Evolutionary conservation across 208 protist species (phyloP).

Genomic region (Crithidia expoeki): DNA sequence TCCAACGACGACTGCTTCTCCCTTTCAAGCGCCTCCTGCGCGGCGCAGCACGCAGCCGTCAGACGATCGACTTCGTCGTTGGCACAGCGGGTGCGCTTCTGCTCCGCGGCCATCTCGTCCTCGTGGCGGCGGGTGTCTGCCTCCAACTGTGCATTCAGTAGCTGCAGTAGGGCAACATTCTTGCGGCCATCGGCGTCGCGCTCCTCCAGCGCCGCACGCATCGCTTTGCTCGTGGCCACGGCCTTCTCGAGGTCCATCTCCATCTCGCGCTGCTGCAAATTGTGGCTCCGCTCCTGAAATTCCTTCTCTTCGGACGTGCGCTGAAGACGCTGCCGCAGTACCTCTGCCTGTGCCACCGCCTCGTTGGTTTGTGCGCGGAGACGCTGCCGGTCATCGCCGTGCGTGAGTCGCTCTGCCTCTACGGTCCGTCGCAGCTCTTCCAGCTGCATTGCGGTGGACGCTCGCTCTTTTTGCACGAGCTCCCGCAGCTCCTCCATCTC

Average conservation of each 20-base stretch:
- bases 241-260: slow-evolving; percentile 82
- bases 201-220: slow-evolving; percentile 75
- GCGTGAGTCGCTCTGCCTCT: slow-evolving; percentile 31
- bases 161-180: slow-evolving; percentile 85
- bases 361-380: slow-evolving; percentile 42
- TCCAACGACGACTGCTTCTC: slow-evolving; percentile 45
- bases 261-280: slow-evolving; percentile 46
- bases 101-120: slow-evolving; percentile 55
- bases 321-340: slow-evolving; percentile 52
- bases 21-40: slow-evolving; percentile 56
- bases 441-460: slow-evolving; percentile 38
- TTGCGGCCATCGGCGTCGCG: slow-evolving; percentile 81
- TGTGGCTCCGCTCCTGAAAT: slow-evolving; percentile 44
- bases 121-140: slow-evolving; percentile 75
- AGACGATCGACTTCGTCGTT: slow-evolving; percentile 49
- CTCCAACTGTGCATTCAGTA: slow-evolving; percentile 83
- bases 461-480: slow-evolving; percentile 41
- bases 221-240: slow-evolving; percentile 59
- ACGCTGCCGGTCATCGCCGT: slow-evolving; percentile 43
- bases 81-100: slow-evolving; percentile 26
- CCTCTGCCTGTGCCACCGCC: slow-evolving; percentile 43
- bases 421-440: slow-evolving; percentile 49
- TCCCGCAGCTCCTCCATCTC: slow-evolving; percentile 53
- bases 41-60: slow-evolving; percentile 38
- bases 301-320: slow-evolving; percentile 48